phyloP scores from a whole-genome alignment of 805 yeast genomes.

The Novakomyces olei region DNA sequence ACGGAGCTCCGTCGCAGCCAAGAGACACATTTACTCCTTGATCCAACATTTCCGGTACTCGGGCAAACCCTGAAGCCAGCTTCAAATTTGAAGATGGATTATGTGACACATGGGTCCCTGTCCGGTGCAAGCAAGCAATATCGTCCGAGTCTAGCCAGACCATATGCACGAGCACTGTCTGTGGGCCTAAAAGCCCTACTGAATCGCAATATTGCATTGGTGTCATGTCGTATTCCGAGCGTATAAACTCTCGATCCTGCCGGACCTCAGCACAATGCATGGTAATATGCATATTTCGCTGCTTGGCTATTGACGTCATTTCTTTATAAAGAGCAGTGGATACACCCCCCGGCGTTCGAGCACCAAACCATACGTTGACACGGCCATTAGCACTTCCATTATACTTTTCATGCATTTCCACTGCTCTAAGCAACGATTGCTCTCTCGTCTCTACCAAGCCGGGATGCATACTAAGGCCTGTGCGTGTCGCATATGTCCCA shows the following conservation, averaged over 20 bases:
- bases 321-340: slow-evolving; percentile 6
- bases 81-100: too few species aligned
- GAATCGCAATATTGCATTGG: too few species aligned
- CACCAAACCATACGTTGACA: slow-evolving; percentile 10
- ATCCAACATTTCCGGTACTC: slow-evolving; percentile 2
- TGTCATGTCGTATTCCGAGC: too few species aligned
- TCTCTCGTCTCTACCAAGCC: not conserved
- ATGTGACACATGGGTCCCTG: too few species aligned
- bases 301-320: not conserved
- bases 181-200: too few species aligned
- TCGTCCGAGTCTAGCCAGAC: too few species aligned
- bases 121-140: too few species aligned
- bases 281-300: not conserved
- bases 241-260: not conserved
- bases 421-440: slow-evolving; percentile 4
- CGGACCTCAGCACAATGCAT: not conserved
- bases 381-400: slow-evolving; percentile 9
- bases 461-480: not conserved
- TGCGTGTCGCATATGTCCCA: not conserved
- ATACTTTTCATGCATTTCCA: slow-evolving; percentile 5
- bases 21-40: slow-evolving; percentile 2
- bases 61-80: too few species aligned
- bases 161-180: too few species aligned
- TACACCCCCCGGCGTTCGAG: slow-evolving; percentile 9
- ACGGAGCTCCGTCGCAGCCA: slow-evolving; percentile 7